A percentile compares a stretch with the other conserved stretches of the same genome.
phyloP scores from a whole-genome alignment of 306 rosid species.

The Gleditsia sinensis region DNA sequence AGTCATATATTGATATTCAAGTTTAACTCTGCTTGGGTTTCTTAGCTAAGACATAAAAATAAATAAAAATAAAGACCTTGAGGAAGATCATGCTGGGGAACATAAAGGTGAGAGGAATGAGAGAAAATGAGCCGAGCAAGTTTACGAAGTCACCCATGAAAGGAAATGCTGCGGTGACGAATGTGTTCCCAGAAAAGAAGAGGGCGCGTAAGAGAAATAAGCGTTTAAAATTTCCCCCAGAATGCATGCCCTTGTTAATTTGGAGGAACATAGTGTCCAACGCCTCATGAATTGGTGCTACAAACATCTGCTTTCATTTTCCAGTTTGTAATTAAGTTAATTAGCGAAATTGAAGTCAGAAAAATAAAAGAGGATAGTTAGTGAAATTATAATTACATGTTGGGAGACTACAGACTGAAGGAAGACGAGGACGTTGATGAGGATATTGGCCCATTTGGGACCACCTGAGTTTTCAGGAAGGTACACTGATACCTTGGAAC shows the following conservation, averaged over 20 bases:
- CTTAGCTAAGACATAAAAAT: too few species aligned
- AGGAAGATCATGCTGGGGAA: constrained; percentile 69
- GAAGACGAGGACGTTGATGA: constrained; percentile 45
- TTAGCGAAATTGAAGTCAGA: too few species aligned
- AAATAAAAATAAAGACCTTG: constrained; percentile 44
- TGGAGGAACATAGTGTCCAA: constrained; percentile 54
- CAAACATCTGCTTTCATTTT: constrained; percentile 61
- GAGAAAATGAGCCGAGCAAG: constrained; percentile 54
- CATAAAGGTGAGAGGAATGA: constrained; percentile 58
- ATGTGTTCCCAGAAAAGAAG: constrained; percentile 46
- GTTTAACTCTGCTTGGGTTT: not conserved
- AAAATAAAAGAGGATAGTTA: too few species aligned
- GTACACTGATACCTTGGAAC: constrained; percentile 45
- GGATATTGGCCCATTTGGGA: constrained; percentile 53
- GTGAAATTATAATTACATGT: constrained; percentile 54
- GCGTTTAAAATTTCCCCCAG: constrained; percentile 44
- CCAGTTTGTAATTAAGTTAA: too few species aligned
- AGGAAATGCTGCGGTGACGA: constrained; percentile 57
- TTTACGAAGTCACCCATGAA: constrained; percentile 67
- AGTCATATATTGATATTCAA: too few species aligned
- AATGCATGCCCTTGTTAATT: constrained; percentile 42
- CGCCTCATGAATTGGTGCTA: constrained; percentile 56
- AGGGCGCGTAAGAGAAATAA: constrained; percentile 39
- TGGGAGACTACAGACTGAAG: constrained; percentile 59
- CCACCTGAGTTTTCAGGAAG: constrained; percentile 54